These are phyloP conservation scores for Yamadazyma pseudoaaseri DNA, from an alignment of 1,139 yeast genomes.

Conservation along the genomic window DNA sequence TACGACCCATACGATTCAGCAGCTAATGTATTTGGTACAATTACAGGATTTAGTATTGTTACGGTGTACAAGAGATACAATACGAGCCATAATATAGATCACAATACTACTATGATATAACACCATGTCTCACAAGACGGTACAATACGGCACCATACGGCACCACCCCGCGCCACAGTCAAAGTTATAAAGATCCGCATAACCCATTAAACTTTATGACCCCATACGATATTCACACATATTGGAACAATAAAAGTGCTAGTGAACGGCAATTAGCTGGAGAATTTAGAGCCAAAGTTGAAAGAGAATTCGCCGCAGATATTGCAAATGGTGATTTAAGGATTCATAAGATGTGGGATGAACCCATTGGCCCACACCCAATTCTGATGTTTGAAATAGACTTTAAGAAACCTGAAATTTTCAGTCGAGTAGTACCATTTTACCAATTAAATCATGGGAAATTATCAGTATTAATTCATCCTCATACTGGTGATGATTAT, in stretches of 20 bases:
- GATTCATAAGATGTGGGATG: slow-evolving; percentile 47
- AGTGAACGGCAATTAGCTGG: slow-evolving; percentile 35
- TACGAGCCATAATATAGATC: too few species aligned
- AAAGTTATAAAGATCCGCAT: too few species aligned
- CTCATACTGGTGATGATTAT: slow-evolving; percentile 43
- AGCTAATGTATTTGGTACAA: slow-evolving; percentile 40
- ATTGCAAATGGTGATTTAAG: slow-evolving; percentile 42
- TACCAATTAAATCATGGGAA: slow-evolving; percentile 52
- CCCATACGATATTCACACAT: slow-evolving; percentile 55
- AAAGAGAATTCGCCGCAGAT: slow-evolving; percentile 44
- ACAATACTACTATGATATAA: too few species aligned
- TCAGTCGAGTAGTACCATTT: slow-evolving; percentile 29
- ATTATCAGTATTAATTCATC: slow-evolving; percentile 55
- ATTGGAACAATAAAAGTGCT: slow-evolving; percentile 43
- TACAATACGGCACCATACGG: too few species aligned
- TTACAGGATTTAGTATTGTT: slow-evolving; percentile 23
- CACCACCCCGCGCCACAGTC: too few species aligned
- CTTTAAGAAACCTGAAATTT: slow-evolving; percentile 31
- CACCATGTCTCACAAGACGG: too few species aligned
- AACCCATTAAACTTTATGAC: too few species aligned
- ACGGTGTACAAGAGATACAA: slow-evolving; percentile 13
- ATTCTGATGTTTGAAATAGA: slow-evolving; percentile 45
- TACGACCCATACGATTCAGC: slow-evolving; percentile 52
- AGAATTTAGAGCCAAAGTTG: slow-evolving; percentile 40
- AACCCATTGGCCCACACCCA: slow-evolving; percentile 61